Percentiles rank a stretch among this genome's conserved stretches.
These are phyloP conservation scores for Lipomyces anomalus DNA, from an alignment of 805 yeast genomes.

Conservation along the genomic window DNA sequence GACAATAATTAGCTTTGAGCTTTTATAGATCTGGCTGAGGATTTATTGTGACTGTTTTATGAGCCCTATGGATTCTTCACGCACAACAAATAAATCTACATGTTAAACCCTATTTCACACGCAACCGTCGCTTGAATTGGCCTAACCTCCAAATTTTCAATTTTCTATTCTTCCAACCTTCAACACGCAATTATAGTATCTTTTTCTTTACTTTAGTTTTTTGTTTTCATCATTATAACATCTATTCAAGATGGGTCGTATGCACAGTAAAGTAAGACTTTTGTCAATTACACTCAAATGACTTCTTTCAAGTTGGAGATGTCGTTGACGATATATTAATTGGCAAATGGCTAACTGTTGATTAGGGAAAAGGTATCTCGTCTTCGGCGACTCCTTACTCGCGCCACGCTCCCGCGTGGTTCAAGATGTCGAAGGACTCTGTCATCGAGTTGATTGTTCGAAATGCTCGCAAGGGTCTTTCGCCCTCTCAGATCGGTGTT, in stretches of 20 bases:
- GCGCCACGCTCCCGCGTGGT: slow-evolving; percentile 98
- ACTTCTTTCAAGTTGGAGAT: background rate
- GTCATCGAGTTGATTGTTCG: slow-evolving; percentile 97
- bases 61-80: too few relatives aligned
- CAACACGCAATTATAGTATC: too few relatives aligned
- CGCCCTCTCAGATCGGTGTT: slow-evolving; percentile 99
- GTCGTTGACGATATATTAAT: too few relatives aligned
- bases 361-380: slow-evolving; percentile 97
- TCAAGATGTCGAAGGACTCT: slow-evolving; percentile 91
- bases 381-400: slow-evolving; percentile 99
- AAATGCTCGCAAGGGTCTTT: slow-evolving; percentile 99
- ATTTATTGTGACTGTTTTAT: too few relatives aligned
- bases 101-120: too few relatives aligned
- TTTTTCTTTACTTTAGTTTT: background rate
- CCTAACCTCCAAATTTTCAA: too few relatives aligned
- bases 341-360: slow-evolving; percentile 5
- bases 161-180: too few relatives aligned
- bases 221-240: slow-evolving; percentile 12
- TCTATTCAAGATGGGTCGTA: slow-evolving; percentile 90
- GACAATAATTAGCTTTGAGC: too few relatives aligned
- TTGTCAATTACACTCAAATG: background rate
- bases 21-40: too few relatives aligned
- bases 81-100: too few relatives aligned
- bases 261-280: slow-evolving; percentile 72
- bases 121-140: too few relatives aligned